phyloP scores from a whole-genome alignment of 805 yeast species.

The Wickerhamiella kurtzmanii region DNA sequence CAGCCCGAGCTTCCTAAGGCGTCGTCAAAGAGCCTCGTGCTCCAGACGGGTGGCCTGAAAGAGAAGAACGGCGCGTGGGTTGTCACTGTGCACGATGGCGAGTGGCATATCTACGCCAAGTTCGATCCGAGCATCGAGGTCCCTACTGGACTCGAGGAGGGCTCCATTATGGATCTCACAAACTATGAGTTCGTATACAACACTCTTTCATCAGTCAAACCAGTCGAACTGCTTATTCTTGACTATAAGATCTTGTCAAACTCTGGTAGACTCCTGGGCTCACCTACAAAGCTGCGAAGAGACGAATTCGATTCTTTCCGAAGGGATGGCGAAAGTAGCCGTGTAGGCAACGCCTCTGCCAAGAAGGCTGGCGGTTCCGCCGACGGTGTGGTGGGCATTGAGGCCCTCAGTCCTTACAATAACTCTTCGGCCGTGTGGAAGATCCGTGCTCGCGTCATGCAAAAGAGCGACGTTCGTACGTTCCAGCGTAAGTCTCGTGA shows the following conservation, averaged over 20 bases:
- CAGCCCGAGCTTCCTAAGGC: not conserved
- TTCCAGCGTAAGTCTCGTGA: slow-evolving; percentile 39
- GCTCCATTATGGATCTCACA: not conserved
- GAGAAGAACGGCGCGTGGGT: not conserved
- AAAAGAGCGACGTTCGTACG: slow-evolving; percentile 73
- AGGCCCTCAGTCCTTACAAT: slow-evolving; percentile 66
- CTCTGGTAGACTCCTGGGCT: not conserved
- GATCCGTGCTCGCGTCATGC: slow-evolving; percentile 81
- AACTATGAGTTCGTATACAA: not conserved
- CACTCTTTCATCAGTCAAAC: not conserved
- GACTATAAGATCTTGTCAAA: not conserved
- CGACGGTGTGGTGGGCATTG: slow-evolving; percentile 8
- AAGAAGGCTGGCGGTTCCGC: not conserved
- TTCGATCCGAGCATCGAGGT: not conserved
- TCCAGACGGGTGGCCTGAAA: not conserved
- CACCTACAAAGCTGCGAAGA: not conserved
- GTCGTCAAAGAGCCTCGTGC: not conserved
- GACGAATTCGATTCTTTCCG: not conserved
- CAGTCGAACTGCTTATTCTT: not conserved
- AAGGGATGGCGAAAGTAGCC: not conserved
- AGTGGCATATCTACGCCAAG: not conserved
- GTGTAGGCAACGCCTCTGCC: too few relatives aligned
- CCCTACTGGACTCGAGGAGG: not conserved
- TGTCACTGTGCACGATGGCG: not conserved
- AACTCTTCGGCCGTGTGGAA: slow-evolving; percentile 52